phyloP scores from a whole-genome alignment of 75 land plant genomes.

The Cupressus sempervirens region DNA sequence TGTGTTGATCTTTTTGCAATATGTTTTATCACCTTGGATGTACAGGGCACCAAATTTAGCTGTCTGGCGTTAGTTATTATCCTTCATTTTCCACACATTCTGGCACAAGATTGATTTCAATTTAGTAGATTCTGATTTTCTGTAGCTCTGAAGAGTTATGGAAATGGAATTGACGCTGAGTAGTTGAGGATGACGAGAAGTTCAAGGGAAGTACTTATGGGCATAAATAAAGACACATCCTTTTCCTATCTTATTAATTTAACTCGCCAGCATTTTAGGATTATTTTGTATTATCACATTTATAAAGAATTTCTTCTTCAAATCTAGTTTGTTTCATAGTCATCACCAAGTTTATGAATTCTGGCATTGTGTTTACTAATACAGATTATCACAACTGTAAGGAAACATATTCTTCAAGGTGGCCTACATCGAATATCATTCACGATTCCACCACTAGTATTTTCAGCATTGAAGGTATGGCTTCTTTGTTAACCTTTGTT shows the following conservation, averaged over 20 bases:
- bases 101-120: not conserved
- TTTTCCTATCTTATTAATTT: not conserved
- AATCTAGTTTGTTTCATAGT: not conserved
- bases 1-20: not conserved
- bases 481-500: no score
- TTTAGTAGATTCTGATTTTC: not conserved
- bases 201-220: not conserved
- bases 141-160: not conserved
- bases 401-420: conserved; percentile 79
- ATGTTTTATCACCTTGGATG: not conserved
- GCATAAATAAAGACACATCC: not conserved
- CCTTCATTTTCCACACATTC: not conserved
- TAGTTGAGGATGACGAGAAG: not conserved
- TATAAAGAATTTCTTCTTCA: not conserved
- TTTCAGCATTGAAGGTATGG: conserved; percentile 86
- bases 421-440: conserved; percentile 82
- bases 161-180: not conserved
- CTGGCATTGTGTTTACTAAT: conserved; percentile 3
- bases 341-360: not conserved
- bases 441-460: conserved; percentile 86
- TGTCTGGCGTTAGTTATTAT: not conserved
- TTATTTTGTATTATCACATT: not conserved
- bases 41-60: not conserved
- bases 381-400: conserved; percentile 82
- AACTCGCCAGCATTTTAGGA: not conserved